These are phyloP conservation scores for Whalleya microplaca DNA, from an alignment of 2,329 filamentous ascomycete species.

Conservation along the genomic window DNA sequence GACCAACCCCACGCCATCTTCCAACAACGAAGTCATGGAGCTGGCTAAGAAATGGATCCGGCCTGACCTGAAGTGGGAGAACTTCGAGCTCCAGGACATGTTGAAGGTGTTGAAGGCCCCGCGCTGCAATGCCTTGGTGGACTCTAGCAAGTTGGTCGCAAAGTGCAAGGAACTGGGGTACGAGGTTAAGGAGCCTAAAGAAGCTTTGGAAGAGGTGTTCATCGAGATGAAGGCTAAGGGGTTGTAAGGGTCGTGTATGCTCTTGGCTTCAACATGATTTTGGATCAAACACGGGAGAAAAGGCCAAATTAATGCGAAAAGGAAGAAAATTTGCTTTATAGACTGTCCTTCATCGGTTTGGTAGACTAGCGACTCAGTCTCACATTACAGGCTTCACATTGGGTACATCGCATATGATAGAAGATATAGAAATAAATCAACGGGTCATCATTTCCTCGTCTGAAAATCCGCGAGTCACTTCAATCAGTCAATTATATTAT, in stretches of 20 bases:
- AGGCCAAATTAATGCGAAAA: background rate
- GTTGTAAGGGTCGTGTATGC: background rate
- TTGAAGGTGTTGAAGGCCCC: conserved; percentile 10
- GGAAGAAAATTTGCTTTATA: too few relatives aligned
- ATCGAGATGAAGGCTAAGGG: conserved; percentile 7
- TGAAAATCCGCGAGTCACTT: too few relatives aligned
- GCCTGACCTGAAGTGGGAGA: conserved; percentile 11
- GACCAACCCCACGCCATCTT: background rate
- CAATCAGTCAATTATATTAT: too few relatives aligned
- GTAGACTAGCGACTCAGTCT: too few relatives aligned
- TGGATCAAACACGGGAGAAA: background rate
- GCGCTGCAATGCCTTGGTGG: conserved; percentile 8
- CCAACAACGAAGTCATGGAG: conserved; percentile 15
- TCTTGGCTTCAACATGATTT: background rate
- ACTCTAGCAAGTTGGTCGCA: conserved; percentile 6
- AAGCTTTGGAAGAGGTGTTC: conserved; percentile 11
- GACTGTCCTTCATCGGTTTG: too few relatives aligned
- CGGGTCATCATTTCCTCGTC: too few relatives aligned
- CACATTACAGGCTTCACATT: too few relatives aligned
- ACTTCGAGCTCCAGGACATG: conserved; percentile 10
- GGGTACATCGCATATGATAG: too few relatives aligned
- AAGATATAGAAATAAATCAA: too few relatives aligned
- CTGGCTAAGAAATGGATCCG: conserved; percentile 16
- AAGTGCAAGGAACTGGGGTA: conserved; percentile 14
- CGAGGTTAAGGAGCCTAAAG: conserved; percentile 8